phyloP scores from a whole-genome alignment of 495 filamentous ascomycete genomes.

The Penicillium verhagenii region DNA sequence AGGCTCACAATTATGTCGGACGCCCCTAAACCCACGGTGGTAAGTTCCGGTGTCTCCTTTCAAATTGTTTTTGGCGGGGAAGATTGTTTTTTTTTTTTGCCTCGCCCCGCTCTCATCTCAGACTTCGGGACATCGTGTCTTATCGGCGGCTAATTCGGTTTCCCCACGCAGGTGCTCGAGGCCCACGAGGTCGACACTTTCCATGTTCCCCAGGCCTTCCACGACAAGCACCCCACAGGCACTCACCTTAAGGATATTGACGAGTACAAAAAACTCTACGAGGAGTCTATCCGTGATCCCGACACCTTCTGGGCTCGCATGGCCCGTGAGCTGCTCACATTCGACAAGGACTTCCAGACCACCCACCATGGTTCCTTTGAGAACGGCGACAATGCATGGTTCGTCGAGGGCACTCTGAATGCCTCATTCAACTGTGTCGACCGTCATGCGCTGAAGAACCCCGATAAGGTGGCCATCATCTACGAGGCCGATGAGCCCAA shows the following conservation, averaged over 20 bases:
- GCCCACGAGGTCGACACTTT: slow-evolving; percentile 84
- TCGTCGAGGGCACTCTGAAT: slow-evolving; percentile 88
- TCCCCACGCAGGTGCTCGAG: slow-evolving; percentile 53
- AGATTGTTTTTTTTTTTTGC: no score
- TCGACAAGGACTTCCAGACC: slow-evolving; percentile 90
- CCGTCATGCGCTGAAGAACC: slow-evolving; percentile 89
- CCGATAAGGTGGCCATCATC: slow-evolving; percentile 91
- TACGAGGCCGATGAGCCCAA: slow-evolving; percentile 94
- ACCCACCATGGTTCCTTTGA: slow-evolving; percentile 74
- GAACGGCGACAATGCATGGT: slow-evolving; percentile 90
- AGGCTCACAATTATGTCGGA: slow-evolving; percentile 61
- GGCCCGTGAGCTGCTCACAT: slow-evolving; percentile 87
- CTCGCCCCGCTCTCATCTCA: not conserved
- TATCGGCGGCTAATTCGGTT: not conserved
- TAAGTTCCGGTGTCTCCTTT: slow-evolving; percentile 34
- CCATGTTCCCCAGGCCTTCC: slow-evolving; percentile 61
- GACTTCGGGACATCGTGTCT: not conserved
- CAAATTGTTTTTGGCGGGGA: no score
- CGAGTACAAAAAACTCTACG: slow-evolving; percentile 90
- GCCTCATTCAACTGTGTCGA: slow-evolving; percentile 98
- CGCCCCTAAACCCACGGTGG: slow-evolving; percentile 64
- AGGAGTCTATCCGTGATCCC: slow-evolving; percentile 91
- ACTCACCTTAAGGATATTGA: slow-evolving; percentile 70
- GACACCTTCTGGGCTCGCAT: slow-evolving; percentile 85
- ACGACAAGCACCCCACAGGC: slow-evolving; percentile 68